Evolutionary conservation across 2,329 filamentous ascomycete species (phyloP).

Genomic region (Fusarium neocosmosporiellum): DNA sequence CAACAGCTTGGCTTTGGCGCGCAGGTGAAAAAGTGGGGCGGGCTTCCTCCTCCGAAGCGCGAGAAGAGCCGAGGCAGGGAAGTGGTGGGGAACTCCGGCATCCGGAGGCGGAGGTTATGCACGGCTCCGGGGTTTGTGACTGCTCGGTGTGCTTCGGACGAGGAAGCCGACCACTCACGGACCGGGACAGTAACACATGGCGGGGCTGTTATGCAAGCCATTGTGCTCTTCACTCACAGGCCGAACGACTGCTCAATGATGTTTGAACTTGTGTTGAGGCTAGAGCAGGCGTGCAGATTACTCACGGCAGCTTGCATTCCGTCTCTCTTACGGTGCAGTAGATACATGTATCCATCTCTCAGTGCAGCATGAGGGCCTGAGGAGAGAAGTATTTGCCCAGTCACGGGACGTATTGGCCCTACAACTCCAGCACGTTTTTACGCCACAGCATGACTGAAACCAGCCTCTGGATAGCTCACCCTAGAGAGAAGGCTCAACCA

Average conservation of each 20-base stretch:
- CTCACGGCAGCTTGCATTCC: background rate
- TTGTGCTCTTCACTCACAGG: background rate
- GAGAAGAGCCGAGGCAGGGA: constrained; percentile 12
- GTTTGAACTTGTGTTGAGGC: background rate
- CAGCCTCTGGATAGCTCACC: background rate
- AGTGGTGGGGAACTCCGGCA: background rate
- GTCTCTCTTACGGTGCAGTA: background rate
- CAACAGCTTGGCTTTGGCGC: constrained; percentile 7
- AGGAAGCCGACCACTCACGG: background rate
- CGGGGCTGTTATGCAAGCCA: constrained; percentile 1
- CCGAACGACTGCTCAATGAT: background rate
- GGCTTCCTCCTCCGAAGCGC: constrained; percentile 11
- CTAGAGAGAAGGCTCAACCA: background rate
- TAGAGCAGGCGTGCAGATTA: background rate
- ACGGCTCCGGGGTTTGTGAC: background rate
- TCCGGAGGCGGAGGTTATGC: background rate
- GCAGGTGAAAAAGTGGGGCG: constrained; percentile 18
- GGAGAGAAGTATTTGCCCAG: background rate
- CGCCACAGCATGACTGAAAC: background rate
- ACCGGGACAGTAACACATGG: background rate
- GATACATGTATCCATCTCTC: background rate
- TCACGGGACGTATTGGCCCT: background rate
- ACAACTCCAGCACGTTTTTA: background rate
- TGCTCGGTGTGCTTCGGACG: constrained; percentile 2
- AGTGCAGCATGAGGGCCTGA: background rate